Evolutionary conservation across 2,329 filamentous ascomycete genomes (phyloP).

Genomic region (Neophaeococcomyces aloes): DNA sequence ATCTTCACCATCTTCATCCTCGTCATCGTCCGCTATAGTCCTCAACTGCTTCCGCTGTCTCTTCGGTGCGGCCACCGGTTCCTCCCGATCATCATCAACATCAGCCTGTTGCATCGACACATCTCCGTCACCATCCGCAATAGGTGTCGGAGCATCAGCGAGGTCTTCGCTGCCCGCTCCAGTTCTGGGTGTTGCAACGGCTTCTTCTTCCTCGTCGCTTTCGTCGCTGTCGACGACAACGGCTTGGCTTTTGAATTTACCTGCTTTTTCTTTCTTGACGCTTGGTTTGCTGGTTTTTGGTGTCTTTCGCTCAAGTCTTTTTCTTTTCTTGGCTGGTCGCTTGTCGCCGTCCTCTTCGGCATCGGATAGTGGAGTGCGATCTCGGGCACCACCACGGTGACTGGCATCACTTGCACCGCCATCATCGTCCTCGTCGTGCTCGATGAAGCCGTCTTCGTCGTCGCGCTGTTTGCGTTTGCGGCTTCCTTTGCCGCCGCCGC

Average conservation of each 20-base stretch:
- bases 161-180: not conserved
- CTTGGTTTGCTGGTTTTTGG: conserved; percentile 7
- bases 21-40: conserved; percentile 22
- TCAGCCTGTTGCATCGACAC: conserved; percentile 3
- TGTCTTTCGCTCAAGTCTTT: conserved; percentile 47
- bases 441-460: conserved; percentile 25
- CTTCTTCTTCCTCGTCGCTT: conserved; percentile 31
- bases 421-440: conserved; percentile 26
- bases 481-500: conserved; percentile 51
- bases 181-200: conserved; percentile 12
- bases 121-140: conserved; percentile 11
- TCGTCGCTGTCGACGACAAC: conserved; percentile 69
- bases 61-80: conserved; percentile 11
- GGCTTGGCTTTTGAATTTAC: conserved; percentile 79
- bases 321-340: conserved; percentile 45
- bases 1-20: conserved; percentile 19
- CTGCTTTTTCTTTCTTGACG: conserved; percentile 23
- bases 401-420: conserved; percentile 14
- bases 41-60: conserved; percentile 21
- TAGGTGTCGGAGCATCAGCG: conserved; percentile 14
- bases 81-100: conserved; percentile 12
- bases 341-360: conserved; percentile 13
- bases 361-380: conserved; percentile 18
- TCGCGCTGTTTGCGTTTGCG: conserved; percentile 34
- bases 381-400: conserved; percentile 8